phyloP scores from a whole-genome alignment of 805 yeast genomes.

The Starmerella khaoyaiensis region DNA sequence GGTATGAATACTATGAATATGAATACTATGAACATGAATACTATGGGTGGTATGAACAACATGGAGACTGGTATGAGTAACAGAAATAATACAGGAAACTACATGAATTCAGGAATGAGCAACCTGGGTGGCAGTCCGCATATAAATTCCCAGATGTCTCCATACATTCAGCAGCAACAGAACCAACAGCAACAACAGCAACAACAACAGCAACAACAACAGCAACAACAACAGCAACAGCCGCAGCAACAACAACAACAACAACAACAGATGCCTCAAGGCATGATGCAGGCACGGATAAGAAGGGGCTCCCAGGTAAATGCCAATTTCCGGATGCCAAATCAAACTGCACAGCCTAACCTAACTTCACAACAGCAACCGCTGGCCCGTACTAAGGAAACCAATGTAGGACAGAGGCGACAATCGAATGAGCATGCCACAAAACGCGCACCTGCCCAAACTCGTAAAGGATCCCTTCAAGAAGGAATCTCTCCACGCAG shows the following conservation, averaged over 20 bases:
- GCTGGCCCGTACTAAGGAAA: too few species aligned
- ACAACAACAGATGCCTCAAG: conserved; percentile 20
- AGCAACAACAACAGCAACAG: conserved; percentile 1
- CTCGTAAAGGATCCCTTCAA: too few species aligned
- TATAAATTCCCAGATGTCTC: not conserved
- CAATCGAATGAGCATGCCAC: too few species aligned
- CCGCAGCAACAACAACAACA: conserved; percentile 2
- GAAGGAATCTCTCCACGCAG: too few species aligned
- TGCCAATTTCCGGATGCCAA: too few species aligned
- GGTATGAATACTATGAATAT: not conserved
- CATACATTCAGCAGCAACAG: not conserved
- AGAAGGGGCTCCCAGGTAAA: too few species aligned
- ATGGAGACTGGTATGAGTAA: not conserved
- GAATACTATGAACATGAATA: not conserved
- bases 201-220: not conserved
- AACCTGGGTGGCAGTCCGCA: not conserved
- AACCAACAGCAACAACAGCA: not conserved
- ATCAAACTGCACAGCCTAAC: too few species aligned
- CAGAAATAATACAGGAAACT: not conserved
- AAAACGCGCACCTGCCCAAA: too few species aligned
- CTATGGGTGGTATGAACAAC: not conserved
- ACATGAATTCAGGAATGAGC: not conserved
- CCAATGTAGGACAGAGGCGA: too few species aligned
- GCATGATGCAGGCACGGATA: conserved; percentile 21
- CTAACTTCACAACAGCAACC: too few species aligned